Conservation (phyloP, 768 basidiomycete genomes). For the Phlegmacium glaucopus region DNA sequence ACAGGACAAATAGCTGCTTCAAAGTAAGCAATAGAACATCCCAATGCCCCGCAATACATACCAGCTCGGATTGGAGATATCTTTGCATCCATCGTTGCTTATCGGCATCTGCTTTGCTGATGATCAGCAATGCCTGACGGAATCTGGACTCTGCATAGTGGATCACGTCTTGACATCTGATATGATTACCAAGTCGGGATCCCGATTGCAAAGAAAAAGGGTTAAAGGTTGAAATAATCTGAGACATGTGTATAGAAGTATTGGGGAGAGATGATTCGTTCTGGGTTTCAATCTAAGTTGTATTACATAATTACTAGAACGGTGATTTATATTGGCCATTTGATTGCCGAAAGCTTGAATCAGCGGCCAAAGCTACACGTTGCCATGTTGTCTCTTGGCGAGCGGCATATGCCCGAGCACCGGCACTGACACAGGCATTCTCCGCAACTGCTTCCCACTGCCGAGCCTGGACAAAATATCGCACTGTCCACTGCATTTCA, state of each 20-base stretch:
- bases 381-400: background rate
- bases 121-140: background rate
- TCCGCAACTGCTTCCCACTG: background rate
- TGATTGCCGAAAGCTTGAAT: background rate
- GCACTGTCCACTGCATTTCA: background rate
- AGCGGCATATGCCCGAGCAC: background rate
- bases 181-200: background rate
- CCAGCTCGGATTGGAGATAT: background rate
- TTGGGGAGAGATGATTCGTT: background rate
- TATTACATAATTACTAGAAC: background rate
- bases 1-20: background rate
- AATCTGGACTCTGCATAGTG: background rate
- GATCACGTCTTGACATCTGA: background rate
- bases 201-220: background rate
- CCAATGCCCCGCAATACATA: background rate
- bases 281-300: background rate
- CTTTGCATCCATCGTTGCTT: too few relatives aligned
- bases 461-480: background rate
- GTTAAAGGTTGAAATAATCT: background rate
- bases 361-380: background rate
- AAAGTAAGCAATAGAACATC: background rate
- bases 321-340: background rate
- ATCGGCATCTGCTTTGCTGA: background rate
- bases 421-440: background rate
- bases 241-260: background rate